A percentile compares a stretch with the other conserved stretches of the same genome.
These are phyloP conservation scores for Galerina marginata DNA, from an alignment of 768 basidiomycete genomes.

Conservation along the genomic window DNA sequence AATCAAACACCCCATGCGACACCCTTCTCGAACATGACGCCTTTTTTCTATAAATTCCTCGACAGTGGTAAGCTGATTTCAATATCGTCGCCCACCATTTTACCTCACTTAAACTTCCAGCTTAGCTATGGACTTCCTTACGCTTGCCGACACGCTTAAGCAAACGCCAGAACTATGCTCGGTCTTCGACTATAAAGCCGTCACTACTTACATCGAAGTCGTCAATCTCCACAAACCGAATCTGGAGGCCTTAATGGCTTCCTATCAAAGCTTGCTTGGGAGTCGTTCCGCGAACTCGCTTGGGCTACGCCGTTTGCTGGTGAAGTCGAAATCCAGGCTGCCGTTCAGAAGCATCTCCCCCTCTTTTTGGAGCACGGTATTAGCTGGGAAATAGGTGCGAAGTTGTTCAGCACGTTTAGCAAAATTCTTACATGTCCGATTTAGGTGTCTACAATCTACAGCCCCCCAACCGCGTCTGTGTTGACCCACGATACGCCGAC, in stretches of 20 bases:
- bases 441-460: slow-evolving; percentile 11
- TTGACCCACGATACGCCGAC: not conserved
- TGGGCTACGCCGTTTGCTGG: too few relatives aligned
- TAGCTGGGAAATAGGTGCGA: not conserved
- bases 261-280: slow-evolving; percentile 16
- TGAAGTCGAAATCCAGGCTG: not conserved
- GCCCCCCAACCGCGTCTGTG: slow-evolving; percentile 8
- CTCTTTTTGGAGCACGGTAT: slow-evolving; percentile 11
- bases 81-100: too few relatives aligned
- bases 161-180: not conserved
- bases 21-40: too few relatives aligned
- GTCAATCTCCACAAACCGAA: not conserved
- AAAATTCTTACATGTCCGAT: not conserved
- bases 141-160: too few relatives aligned
- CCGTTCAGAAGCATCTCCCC: not conserved
- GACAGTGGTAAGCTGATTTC: too few relatives aligned
- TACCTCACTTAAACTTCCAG: too few relatives aligned
- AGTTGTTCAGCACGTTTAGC: not conserved
- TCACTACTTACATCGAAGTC: not conserved
- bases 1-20: too few relatives aligned
- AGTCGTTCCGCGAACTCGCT: not conserved
- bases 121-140: too few relatives aligned
- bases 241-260: not conserved
- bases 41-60: too few relatives aligned
- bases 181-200: not conserved